Conservation (phyloP, 192 early-diverging fungal species). For the Entomortierella chlamydospora region DNA sequence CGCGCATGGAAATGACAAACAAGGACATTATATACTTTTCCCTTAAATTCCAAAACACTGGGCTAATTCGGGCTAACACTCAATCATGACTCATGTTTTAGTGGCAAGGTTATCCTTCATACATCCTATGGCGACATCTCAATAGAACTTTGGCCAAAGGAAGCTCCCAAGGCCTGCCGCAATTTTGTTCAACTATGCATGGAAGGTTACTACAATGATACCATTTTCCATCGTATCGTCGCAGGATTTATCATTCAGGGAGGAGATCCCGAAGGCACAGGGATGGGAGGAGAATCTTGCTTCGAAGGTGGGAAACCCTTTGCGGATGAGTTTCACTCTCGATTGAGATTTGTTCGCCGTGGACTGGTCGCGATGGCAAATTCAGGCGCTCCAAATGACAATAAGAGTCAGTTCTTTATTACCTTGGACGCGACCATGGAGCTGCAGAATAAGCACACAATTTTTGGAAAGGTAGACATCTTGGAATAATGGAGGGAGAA, state of each 20-base stretch:
- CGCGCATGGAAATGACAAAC: too few relatives aligned
- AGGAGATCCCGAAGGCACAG: conserved; percentile 93
- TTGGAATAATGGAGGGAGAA: background rate
- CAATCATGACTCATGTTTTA: conserved; percentile 30
- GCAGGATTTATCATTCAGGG: conserved; percentile 94
- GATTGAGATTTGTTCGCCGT: conserved; percentile 88
- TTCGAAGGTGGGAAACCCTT: conserved; percentile 79
- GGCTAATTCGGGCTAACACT: too few relatives aligned
- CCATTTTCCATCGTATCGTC: conserved; percentile 91
- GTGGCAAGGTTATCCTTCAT: conserved; percentile 83
- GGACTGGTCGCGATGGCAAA: conserved; percentile 94
- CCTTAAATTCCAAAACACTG: background rate
- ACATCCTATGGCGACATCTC: conserved; percentile 90
- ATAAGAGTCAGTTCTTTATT: conserved; percentile 95
- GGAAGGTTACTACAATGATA: conserved; percentile 91
- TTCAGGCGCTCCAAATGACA: conserved; percentile 76
- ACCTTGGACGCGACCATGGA: conserved; percentile 87
- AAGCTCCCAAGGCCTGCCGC: conserved; percentile 89
- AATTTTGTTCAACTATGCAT: conserved; percentile 96
- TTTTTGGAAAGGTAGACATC: conserved; percentile 86
- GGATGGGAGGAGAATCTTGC: conserved; percentile 88
- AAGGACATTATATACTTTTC: too few relatives aligned
- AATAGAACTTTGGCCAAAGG: conserved; percentile 96
- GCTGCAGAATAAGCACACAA: conserved; percentile 89
- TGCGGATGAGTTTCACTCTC: conserved; percentile 92